Evolutionary conservation across 2,329 filamentous ascomycete species (phyloP).

Genomic region (Chrysosporium keratinophilum): DNA sequence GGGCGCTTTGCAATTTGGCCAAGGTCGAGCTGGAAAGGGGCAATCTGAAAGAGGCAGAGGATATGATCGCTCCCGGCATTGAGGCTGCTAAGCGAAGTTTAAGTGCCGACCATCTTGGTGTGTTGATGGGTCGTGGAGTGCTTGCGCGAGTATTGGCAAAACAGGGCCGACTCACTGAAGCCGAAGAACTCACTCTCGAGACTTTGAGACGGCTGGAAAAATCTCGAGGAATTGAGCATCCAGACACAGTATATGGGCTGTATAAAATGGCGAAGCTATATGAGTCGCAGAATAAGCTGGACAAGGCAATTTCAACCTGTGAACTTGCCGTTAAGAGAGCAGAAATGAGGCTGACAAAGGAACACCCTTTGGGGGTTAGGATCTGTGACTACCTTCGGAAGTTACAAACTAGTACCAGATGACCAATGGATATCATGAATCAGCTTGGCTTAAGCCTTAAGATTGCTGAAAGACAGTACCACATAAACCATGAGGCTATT

Average conservation of each 20-base stretch:
- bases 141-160: not conserved
- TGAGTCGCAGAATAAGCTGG: not conserved
- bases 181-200: slow-evolving; percentile 10
- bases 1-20: slow-evolving; percentile 19
- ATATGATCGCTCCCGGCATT: slow-evolving; percentile 13
- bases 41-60: slow-evolving; percentile 13
- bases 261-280: slow-evolving; percentile 1
- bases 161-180: not conserved
- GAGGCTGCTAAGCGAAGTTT: slow-evolving; percentile 19
- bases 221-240: slow-evolving; percentile 15
- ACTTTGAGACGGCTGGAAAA: slow-evolving; percentile 6
- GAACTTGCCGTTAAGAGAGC: not conserved
- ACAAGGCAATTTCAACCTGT: not conserved
- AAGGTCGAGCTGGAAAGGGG: slow-evolving; percentile 16
- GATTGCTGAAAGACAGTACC: too few relatives aligned
- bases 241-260: not conserved
- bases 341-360: not conserved
- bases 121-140: slow-evolving; percentile 16
- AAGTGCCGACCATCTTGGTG: slow-evolving; percentile 21
- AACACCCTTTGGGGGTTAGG: not conserved
- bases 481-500: too few relatives aligned
- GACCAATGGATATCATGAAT: too few relatives aligned
- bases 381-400: not conserved
- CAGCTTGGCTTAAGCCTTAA: too few relatives aligned
- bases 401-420: not conserved